Conservation (phyloP, 805 yeast species). For the Teunomyces pallodes region DNA sequence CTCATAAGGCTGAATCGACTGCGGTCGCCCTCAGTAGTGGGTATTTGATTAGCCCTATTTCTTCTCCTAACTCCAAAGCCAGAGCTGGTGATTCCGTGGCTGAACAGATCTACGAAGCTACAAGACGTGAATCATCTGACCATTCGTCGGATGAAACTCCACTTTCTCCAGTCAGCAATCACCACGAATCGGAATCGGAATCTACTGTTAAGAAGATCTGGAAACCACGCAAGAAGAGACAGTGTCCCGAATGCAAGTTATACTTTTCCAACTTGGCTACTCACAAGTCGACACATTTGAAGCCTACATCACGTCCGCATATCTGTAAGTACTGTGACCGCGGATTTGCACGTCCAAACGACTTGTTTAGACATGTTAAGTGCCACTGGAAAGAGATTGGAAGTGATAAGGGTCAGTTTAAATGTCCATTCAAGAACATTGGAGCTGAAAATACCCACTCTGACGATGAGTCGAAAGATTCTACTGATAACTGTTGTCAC, state of each 20-base stretch:
- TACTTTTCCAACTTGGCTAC: constrained; percentile 80
- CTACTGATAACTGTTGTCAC: constrained; percentile 57
- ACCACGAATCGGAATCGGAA: constrained; percentile 1
- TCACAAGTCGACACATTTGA: constrained; percentile 74
- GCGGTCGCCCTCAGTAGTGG: constrained; percentile 1
- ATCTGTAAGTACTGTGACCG: constrained; percentile 74
- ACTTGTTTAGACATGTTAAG: constrained; percentile 78
- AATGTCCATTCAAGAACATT: constrained; percentile 67
- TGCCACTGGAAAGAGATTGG: constrained; percentile 80
- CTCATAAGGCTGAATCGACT: not conserved
- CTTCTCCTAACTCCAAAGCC: constrained; percentile 14
- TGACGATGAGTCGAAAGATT: constrained; percentile 6
- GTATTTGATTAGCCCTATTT: constrained; percentile 12
- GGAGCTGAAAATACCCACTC: constrained; percentile 11
- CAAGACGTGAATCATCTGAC: not conserved
- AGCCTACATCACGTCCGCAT: constrained; percentile 72
- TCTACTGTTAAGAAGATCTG: constrained; percentile 18
- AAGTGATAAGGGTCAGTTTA: constrained; percentile 62
- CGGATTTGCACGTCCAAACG: constrained; percentile 87
- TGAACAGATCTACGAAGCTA: not conserved
- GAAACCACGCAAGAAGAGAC: constrained; percentile 61
- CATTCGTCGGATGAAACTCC: constrained; percentile 1
- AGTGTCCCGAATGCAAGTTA: constrained; percentile 67
- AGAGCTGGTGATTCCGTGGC: constrained; percentile 3
- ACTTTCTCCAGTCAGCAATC: not conserved